These are phyloP conservation scores for Eucalyptus coolabah DNA, from an alignment of 345 rosid species.

Conservation along the genomic window DNA sequence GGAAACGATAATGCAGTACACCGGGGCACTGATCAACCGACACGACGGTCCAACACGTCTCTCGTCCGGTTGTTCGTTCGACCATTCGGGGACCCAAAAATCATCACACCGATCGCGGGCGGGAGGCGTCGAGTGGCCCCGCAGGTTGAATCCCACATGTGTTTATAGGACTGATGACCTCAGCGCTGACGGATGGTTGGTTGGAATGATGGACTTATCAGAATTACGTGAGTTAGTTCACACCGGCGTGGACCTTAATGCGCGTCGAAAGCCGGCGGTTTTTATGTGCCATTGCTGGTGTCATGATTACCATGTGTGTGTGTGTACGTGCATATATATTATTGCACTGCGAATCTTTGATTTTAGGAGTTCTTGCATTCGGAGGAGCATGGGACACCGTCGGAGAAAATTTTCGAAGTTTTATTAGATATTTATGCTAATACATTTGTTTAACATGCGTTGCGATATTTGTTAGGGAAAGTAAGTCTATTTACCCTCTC, in stretches of 20 bases:
- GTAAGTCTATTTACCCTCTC: neutral
- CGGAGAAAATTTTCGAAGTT: neutral
- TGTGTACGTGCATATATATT: neutral
- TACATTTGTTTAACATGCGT: neutral
- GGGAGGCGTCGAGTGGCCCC: neutral
- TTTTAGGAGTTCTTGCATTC: neutral
- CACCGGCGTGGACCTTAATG: neutral
- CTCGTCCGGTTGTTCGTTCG: neutral
- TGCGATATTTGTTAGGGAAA: neutral
- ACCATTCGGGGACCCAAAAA: neutral
- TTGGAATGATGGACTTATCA: neutral
- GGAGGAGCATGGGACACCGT: neutral
- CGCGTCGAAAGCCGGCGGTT: neutral
- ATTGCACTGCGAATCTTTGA: neutral
- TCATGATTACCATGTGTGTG: neutral
- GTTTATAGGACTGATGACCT: neutral
- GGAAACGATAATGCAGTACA: neutral
- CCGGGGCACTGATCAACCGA: neutral
- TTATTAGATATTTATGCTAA: neutral
- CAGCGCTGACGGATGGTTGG: neutral
- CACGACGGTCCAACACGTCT: neutral
- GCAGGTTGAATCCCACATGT: neutral
- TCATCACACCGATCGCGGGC: neutral
- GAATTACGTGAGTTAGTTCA: neutral
- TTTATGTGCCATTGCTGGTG: neutral